Conservation (phyloP, 164 flowering plant genomes). For the Euptelea pleiosperma region DNA sequence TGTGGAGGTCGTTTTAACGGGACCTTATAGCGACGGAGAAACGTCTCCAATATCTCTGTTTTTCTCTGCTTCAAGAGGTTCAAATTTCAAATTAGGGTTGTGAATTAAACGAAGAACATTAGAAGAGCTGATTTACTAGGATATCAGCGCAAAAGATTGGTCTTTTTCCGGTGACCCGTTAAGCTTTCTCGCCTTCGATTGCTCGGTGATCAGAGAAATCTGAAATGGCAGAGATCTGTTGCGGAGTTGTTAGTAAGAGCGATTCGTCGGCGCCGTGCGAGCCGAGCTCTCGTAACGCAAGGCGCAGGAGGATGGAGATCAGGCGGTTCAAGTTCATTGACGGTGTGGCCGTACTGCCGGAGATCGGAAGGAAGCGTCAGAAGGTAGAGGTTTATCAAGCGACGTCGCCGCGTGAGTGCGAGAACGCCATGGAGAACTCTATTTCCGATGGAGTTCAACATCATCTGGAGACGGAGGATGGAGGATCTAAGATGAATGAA, state of each 20-base stretch:
- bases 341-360: constrained; percentile 17
- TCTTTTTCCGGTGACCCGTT: background rate
- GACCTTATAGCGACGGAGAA: background rate
- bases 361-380: constrained; percentile 27
- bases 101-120: too few species aligned
- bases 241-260: constrained; percentile 41
- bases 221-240: constrained; percentile 53
- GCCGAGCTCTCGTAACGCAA: constrained; percentile 26
- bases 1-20: background rate
- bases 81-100: background rate
- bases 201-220: background rate
- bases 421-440: constrained; percentile 16
- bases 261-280: constrained; percentile 34
- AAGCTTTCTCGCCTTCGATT: constrained; percentile 8
- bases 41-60: background rate
- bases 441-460: background rate
- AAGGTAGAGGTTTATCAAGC: constrained; percentile 10
- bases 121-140: too few species aligned
- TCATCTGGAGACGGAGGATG: background rate
- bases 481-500: background rate
- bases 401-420: constrained; percentile 14
- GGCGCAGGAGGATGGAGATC: constrained; percentile 42
- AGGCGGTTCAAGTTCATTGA: constrained; percentile 33
- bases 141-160: too few species aligned
- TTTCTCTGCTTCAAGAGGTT: background rate